Conservation (phyloP, 306 rosid species). For the Rosa persica region DNA sequence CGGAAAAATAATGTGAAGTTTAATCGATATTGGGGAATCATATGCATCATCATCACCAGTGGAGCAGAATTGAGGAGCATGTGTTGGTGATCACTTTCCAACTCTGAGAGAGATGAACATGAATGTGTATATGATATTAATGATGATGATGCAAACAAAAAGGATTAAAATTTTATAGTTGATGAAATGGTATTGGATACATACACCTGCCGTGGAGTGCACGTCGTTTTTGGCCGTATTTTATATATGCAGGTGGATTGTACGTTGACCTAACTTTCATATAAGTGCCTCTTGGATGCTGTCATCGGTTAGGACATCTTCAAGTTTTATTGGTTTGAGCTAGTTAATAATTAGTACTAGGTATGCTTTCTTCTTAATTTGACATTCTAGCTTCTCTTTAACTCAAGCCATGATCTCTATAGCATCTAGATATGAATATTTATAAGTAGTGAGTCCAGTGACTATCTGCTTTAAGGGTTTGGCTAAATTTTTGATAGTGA, state of each 20-base stretch:
- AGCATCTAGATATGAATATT: not conserved
- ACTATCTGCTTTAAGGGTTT: not conserved
- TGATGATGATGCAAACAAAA: conserved; percentile 5
- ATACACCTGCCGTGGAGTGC: conserved; percentile 35
- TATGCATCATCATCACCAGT: conserved; percentile 20
- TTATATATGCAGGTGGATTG: conserved; percentile 5
- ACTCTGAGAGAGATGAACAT: conserved; percentile 2
- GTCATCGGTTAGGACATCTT: not conserved
- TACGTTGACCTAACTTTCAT: conserved; percentile 14
- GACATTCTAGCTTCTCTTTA: not conserved
- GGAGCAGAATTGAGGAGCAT: conserved; percentile 21
- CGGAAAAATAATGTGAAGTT: not conserved
- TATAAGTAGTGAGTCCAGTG: not conserved
- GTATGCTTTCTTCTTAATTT: conserved; percentile 1
- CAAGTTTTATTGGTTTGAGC: not conserved
- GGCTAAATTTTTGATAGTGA: not conserved
- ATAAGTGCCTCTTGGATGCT: not conserved
- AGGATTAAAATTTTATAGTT: not conserved
- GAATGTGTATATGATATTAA: not conserved
- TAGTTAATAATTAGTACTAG: not conserved
- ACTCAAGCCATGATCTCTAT: not conserved
- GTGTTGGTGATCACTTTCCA: conserved; percentile 30
- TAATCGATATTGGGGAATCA: conserved; percentile 33
- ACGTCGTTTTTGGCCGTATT: conserved; percentile 27
- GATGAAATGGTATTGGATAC: conserved; percentile 16